Conservation (phyloP, 2,329 filamentous ascomycete genomes). For the Verticillium albo-atrum region DNA sequence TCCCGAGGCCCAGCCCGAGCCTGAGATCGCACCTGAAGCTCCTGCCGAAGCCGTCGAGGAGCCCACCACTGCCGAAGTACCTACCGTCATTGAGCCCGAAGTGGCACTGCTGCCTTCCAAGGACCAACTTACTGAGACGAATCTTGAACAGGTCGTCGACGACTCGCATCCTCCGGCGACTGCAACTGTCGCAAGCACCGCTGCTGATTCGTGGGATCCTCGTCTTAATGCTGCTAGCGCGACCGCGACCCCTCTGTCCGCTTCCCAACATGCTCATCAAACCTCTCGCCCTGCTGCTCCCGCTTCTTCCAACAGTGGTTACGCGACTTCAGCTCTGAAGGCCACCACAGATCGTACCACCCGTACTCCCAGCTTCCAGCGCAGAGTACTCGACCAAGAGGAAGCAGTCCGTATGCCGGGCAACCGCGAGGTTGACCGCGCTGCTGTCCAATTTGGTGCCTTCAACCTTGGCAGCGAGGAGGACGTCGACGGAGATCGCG, state of each 20-base stretch:
- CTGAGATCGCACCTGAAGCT: constrained; percentile 22
- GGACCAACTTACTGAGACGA: constrained; percentile 83
- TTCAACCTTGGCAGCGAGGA: constrained; percentile 83
- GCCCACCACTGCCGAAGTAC: constrained; percentile 17
- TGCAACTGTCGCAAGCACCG: constrained; percentile 82
- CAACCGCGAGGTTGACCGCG: constrained; percentile 89
- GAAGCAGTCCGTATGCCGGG: constrained; percentile 98
- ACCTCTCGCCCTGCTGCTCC: constrained; percentile 42
- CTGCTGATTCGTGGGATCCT: constrained; percentile 80
- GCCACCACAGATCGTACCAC: constrained; percentile 59
- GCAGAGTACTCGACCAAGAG: constrained; percentile 87
- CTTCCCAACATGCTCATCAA: constrained; percentile 58
- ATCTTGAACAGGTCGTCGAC: constrained; percentile 87
- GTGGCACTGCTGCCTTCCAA: constrained; percentile 63
- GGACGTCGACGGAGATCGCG: constrained; percentile 89
- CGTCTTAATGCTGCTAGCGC: constrained; percentile 54
- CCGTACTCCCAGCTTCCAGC: constrained; percentile 76
- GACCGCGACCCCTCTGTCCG: constrained; percentile 62
- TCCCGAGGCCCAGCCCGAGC: constrained; percentile 31
- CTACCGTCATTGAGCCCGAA: constrained; percentile 42
- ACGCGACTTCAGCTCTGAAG: constrained; percentile 77
- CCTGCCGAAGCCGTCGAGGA: constrained; percentile 25
- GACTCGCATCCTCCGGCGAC: constrained; percentile 71
- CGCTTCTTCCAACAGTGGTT: constrained; percentile 49
- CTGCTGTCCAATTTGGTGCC: constrained; percentile 93